Base-by-base conservation (phyloP, 2,329 filamentous ascomycete species). In the Xenosphaeropsis pyriputrescens region DNA sequence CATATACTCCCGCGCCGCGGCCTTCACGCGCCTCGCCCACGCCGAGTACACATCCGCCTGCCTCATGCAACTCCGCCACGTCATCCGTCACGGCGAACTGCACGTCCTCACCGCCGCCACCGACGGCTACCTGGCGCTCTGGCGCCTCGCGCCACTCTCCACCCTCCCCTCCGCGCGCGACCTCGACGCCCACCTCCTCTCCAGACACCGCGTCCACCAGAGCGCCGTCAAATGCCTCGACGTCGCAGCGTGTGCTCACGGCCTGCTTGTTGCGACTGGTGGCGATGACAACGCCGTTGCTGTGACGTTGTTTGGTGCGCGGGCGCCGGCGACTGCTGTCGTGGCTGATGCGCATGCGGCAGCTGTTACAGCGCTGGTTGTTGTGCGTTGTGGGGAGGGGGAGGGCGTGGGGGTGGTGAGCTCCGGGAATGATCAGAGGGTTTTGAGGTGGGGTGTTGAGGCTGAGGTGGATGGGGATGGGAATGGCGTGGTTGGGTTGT, bases 211-310 rank as follows among this genome's bases (percentile, higher is more conserved):
- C 38, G 56, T 89, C 17, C 91, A 96, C 51, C 85, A 93, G 49
- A 93, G 72, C 56, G 76, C 79, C 36, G 73, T 95, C 53, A 93
- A 94, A 55, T 62, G 65, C 15, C 58, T 81, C 2, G 68, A 69
- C 42, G 41, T 74, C 36, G 30, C 3, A 50, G 56, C 0, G 53
- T 70, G 40, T 52, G 60, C 3, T n/a, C 34, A 12, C 13, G 37
- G 58, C 4, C 41, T 55, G 2, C 34, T 49, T 18, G 43, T 82
- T 14, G 56, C 84, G 4, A 86, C 85, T 0, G 85, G 84, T 18
- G 86, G 91, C 16, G 91, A 98, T 49, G 91, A 96, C 56, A 91
- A 91, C 43, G 79, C 80, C 3, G 56, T 96, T 0, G 78, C 71
- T 0, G 50, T 84, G 9, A 70, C 69, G 0, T 52, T 68, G 22